Percentiles rank a stretch among this genome's conserved stretches.
Evolutionary conservation across 768 basidiomycete species (phyloP).

Genomic region (Daedaleopsis nitida): DNA sequence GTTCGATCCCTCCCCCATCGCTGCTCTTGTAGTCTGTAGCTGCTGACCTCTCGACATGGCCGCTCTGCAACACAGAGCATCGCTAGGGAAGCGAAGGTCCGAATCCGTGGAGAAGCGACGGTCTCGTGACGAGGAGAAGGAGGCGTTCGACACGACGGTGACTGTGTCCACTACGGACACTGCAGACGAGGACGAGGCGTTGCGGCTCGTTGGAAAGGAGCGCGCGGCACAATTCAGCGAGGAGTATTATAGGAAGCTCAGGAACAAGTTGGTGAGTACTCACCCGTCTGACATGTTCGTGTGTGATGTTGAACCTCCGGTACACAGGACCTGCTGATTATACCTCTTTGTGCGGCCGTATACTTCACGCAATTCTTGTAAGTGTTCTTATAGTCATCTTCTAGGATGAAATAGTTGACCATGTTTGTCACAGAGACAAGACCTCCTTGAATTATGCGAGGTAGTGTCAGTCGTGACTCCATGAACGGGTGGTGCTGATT

Average conservation of each 20-base stretch:
- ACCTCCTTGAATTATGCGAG: slow-evolving; percentile 73
- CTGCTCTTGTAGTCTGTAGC: background rate
- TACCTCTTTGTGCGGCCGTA: slow-evolving; percentile 60
- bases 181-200: slow-evolving; percentile 57
- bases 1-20: slow-evolving; percentile 1
- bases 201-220: slow-evolving; percentile 57
- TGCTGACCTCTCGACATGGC: slow-evolving; percentile 15
- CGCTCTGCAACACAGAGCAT: slow-evolving; percentile 16
- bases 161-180: slow-evolving; percentile 34
- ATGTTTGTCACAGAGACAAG: slow-evolving; percentile 51
- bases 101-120: slow-evolving; percentile 12
- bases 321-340: slow-evolving; percentile 50
- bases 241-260: slow-evolving; percentile 58
- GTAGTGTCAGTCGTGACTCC: slow-evolving; percentile 29
- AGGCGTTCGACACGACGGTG: slow-evolving; percentile 8
- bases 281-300: background rate
- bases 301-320: background rate
- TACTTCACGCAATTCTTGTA: slow-evolving; percentile 72
- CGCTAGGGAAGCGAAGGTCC: slow-evolving; percentile 6
- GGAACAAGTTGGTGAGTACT: slow-evolving; percentile 55
- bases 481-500: background rate
- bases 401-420: background rate
- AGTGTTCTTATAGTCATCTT: slow-evolving; percentile 16
- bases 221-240: slow-evolving; percentile 56
- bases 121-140: slow-evolving; percentile 24